Percentiles rank a stretch among this genome's conserved stretches.
Conservation (phyloP, 495 filamentous ascomycete species). For the Lasiosphaeriaceae sp. region DNA sequence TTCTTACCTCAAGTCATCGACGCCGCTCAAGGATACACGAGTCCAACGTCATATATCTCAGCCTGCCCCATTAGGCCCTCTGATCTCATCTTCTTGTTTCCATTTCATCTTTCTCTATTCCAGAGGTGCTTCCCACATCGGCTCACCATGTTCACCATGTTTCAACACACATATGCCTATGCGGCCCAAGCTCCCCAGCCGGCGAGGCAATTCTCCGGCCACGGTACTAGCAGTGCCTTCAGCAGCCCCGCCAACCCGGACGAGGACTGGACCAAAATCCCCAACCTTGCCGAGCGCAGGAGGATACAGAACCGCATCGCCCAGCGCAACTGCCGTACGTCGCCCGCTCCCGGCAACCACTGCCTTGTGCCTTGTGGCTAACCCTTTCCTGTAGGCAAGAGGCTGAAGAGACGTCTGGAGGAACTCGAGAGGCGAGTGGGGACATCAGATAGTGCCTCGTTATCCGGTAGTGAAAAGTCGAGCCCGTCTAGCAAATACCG, state of each 20-base stretch:
- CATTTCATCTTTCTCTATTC: too few relatives aligned
- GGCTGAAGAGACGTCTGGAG: slow-evolving; percentile 95
- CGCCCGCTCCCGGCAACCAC: background rate
- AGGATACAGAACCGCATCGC: slow-evolving; percentile 97
- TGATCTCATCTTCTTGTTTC: too few relatives aligned
- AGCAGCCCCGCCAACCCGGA: slow-evolving; percentile 94
- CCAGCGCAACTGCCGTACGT: slow-evolving; percentile 96
- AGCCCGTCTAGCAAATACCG: slow-evolving; percentile 44
- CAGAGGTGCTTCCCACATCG: background rate
- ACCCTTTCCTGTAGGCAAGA: slow-evolving; percentile 72
- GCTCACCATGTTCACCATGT: slow-evolving; percentile 41
- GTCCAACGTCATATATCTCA: too few relatives aligned
- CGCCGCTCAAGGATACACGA: too few relatives aligned
- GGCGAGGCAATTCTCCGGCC: slow-evolving; percentile 59
- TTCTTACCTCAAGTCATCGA: too few relatives aligned
- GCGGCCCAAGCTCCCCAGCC: slow-evolving; percentile 32
- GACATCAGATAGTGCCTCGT: slow-evolving; percentile 66
- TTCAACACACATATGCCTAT: slow-evolving; percentile 42
- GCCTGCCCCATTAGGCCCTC: too few relatives aligned
- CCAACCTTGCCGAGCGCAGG: slow-evolving; percentile 88
- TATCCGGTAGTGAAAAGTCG: slow-evolving; percentile 47
- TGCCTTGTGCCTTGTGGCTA: slow-evolving; percentile 9
- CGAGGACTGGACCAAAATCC: slow-evolving; percentile 99
- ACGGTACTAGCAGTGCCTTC: slow-evolving; percentile 91
- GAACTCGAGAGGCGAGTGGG: slow-evolving; percentile 91